These are phyloP conservation scores for Vitis hybrid DNA, from an alignment of 177 flowering plant genomes.

Conservation along the genomic window DNA sequence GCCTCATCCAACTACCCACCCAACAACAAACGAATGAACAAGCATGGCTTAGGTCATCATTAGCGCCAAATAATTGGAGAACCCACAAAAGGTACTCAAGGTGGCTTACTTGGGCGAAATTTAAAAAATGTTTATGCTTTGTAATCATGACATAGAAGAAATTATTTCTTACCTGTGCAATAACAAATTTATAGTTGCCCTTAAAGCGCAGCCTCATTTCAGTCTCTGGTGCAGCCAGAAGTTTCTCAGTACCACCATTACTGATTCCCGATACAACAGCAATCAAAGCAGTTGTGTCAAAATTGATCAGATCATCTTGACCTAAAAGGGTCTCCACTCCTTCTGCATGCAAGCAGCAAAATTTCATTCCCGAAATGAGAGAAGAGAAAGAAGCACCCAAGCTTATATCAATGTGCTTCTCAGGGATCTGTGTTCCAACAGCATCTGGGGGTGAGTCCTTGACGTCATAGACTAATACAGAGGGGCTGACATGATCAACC, in stretches of 20 bases:
- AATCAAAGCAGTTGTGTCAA: constrained; percentile 91
- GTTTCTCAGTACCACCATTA: constrained; percentile 63
- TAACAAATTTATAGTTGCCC: constrained; percentile 75
- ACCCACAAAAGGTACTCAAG: too few relatives aligned
- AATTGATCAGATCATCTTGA: constrained; percentile 32
- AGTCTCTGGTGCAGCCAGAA: constrained; percentile 55
- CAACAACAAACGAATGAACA: too few relatives aligned
- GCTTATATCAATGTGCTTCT: neutral
- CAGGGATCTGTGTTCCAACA: constrained; percentile 10
- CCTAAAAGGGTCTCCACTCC: constrained; percentile 10
- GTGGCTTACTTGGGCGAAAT: too few relatives aligned
- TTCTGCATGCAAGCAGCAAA: constrained; percentile 11
- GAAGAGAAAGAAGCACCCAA: constrained; percentile 39
- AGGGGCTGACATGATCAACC: constrained; percentile 20
- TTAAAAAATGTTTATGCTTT: too few relatives aligned
- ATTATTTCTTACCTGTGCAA: constrained; percentile 64
- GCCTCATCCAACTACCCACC: too few relatives aligned
- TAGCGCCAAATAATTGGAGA: too few relatives aligned
- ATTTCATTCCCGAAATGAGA: constrained; percentile 45
- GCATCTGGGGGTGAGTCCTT: constrained; percentile 10
- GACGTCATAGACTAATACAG: constrained; percentile 10
- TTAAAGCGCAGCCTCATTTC: constrained; percentile 69
- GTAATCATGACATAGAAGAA: neutral
- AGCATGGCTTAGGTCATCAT: too few relatives aligned
- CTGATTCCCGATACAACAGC: constrained; percentile 92